A percentile compares a stretch with the other conserved stretches of the same genome.
phyloP scores from a whole-genome alignment of 2,329 filamentous ascomycete species.

The Neophaeococcomyces mojaviensis region DNA sequence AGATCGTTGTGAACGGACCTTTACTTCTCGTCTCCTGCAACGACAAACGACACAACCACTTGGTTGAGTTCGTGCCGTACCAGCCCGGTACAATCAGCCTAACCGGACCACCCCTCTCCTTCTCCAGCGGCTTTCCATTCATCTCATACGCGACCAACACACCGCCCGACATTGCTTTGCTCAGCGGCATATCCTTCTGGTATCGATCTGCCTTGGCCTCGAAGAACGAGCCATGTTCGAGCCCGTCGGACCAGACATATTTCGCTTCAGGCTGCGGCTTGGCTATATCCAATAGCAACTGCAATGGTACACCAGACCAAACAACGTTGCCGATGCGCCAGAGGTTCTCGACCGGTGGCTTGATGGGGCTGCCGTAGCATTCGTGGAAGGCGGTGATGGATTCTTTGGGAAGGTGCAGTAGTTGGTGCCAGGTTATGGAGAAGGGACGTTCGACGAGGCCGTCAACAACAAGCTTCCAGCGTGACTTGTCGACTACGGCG shows the following conservation, averaged over 20 bases:
- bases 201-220: conserved; percentile 14
- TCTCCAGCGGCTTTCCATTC: conserved; percentile 15
- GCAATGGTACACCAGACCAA: conserved; percentile 30
- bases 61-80: conserved; percentile 20
- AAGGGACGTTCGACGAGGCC: conserved; percentile 27
- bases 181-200: conserved; percentile 18
- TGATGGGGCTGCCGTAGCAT: conserved; percentile 31
- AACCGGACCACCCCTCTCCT: conserved; percentile 19
- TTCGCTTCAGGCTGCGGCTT: conserved; percentile 11
- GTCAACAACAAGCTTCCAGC: conserved; percentile 27
- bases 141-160: conserved; percentile 19
- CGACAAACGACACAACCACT: conserved; percentile 17
- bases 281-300: conserved; percentile 22
- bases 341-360: conserved; percentile 24
- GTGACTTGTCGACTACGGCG: conserved; percentile 24
- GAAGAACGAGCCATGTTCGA: conserved; percentile 16
- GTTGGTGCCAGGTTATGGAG: conserved; percentile 22
- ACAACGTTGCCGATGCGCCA: conserved; percentile 30
- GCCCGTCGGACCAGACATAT: conserved; percentile 18
- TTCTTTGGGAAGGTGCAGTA: conserved; percentile 23
- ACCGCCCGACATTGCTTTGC: conserved; percentile 15
- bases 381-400: conserved; percentile 29
- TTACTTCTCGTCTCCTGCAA: conserved; percentile 13
- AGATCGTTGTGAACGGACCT: conserved; percentile 18
- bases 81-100: conserved; percentile 19